Evolutionary conservation across 345 rosid genomes (phyloP), one percentile per base, ranked within the genome.

Genomic region (Citrus unshiu): DNA sequence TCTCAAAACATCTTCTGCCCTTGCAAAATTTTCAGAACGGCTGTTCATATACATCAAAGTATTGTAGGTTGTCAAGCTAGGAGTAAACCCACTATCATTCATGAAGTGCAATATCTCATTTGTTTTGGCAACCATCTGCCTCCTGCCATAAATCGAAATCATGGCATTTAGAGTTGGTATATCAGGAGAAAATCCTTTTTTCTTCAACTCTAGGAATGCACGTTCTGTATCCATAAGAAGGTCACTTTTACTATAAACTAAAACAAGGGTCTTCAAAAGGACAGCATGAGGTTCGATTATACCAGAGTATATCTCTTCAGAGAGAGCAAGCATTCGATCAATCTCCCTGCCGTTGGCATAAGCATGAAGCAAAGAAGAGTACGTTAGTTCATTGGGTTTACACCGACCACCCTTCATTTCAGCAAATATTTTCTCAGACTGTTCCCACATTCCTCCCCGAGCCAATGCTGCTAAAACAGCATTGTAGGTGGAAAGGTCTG

Each of bases 361-460:
- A 62, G 93, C 99, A 82, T 96, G 97, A 81, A 96, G 97, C 79
- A 94, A 79, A 71, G 97, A 91, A 79, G 89, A 91, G 83, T 92
- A 89, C 14, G 98, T 89, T 78, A 92, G 86, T 81, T 93, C 99
- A 66, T 93, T 95, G 24, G 98, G 97, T 84, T 85, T 95, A 81
- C 98, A 95, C 60, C 86, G 81, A 40, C 93, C 89, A 63, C 89
- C 89, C 61, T 85, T 90, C 98, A 93, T 92, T 86, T 96, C 98
- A 54, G 87, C 83, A 72, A 96, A 84, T 59, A 96, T 85, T 84
- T 87, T 94, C 89, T 94, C 99, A 25, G 95, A 87, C 79, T 96
- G 97, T 81, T 93, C 91, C 99, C 98, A 96, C 73, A 91, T 89
- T 49, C 99, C 99, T 84, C 90, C 98, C 59, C 98, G 95, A 66